These are phyloP conservation scores for Taiwanofungus camphoratus DNA, from an alignment of 1,284 basidiomycete species.

Conservation along the genomic window DNA sequence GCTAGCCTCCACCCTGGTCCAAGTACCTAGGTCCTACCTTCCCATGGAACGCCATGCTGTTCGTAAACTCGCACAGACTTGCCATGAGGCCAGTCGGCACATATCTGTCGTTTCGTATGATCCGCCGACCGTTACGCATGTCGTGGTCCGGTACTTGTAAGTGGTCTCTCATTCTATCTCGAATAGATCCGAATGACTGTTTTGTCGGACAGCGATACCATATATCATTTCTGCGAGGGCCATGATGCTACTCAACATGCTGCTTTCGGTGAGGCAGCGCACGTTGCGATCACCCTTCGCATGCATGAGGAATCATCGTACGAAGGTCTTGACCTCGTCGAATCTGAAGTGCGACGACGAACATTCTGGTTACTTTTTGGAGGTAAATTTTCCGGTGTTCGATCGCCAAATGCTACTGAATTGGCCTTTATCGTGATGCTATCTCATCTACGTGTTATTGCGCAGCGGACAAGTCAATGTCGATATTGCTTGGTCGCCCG, in stretches of 20 bases:
- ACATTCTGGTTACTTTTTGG: constrained; percentile 85
- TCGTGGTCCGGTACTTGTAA: constrained; percentile 79
- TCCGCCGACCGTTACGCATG: constrained; percentile 75
- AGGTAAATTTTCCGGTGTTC: constrained; percentile 39
- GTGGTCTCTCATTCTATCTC: constrained; percentile 31
- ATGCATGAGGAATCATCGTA: constrained; percentile 82
- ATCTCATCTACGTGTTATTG: constrained; percentile 9
- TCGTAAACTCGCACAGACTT: constrained; percentile 70
- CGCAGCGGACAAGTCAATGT: constrained; percentile 83
- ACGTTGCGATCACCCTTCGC: constrained; percentile 73
- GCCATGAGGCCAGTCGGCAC: constrained; percentile 75
- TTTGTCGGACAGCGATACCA: constrained; percentile 51
- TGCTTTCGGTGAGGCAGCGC: constrained; percentile 76
- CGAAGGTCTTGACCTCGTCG: constrained; percentile 76
- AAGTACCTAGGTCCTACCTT: constrained; percentile 74
- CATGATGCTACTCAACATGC: constrained; percentile 82
- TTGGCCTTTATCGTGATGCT: constrained; percentile 13
- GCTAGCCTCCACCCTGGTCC: constrained; percentile 76
- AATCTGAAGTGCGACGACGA: constrained; percentile 76
- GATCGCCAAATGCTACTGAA: neutral
- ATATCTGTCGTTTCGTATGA: constrained; percentile 76
- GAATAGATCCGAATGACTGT: constrained; percentile 3
- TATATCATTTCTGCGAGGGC: constrained; percentile 84
- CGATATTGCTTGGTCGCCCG: constrained; percentile 72
- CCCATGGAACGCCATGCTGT: constrained; percentile 77